Percentiles rank a stretch among this genome's conserved stretches.
Evolutionary conservation across 164 flowering plant species (phyloP).

Genomic region (Santalum album): DNA sequence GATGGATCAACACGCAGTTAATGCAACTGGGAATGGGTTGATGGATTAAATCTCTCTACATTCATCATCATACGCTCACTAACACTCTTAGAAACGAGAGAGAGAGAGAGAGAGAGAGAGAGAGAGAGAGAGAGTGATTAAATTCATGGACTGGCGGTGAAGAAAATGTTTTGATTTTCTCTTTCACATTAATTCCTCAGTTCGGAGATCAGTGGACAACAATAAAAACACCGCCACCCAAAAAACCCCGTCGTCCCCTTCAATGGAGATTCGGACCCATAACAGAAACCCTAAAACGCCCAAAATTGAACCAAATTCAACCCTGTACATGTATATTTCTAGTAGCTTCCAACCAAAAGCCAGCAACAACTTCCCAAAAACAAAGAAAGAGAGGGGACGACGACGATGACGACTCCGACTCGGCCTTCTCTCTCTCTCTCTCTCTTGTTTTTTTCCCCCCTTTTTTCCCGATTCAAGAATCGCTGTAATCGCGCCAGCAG

Average conservation of each 20-base stretch:
- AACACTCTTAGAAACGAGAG: not conserved
- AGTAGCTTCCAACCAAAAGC: conserved; percentile 2
- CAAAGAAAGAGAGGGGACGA: conserved; percentile 8
- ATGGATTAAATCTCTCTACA: too few relatives aligned
- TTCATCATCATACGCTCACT: too few relatives aligned
- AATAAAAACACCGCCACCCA: conserved; percentile 3
- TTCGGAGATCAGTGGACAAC: conserved; percentile 4
- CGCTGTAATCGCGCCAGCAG: conserved; percentile 70
- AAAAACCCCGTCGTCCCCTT: conserved; percentile 17
- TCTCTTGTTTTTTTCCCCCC: not conserved
- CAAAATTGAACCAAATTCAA: not conserved
- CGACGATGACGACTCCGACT: not conserved
- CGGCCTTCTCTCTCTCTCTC: not conserved
- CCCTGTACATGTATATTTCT: conserved; percentile 15
- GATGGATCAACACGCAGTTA: too few relatives aligned
- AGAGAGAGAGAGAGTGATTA: not conserved
- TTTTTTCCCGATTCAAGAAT: conserved; percentile 32
- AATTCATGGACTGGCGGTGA: not conserved
- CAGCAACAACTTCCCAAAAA: conserved; percentile 17
- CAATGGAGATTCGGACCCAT: conserved; percentile 7
- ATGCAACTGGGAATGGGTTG: too few relatives aligned
- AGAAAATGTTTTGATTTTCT: not conserved
- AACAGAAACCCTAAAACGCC: conserved; percentile 7
- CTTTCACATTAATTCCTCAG: conserved; percentile 1
- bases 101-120: not conserved